Evolutionary conservation across 148 eudicot species (phyloP), one percentile per base, ranked within the genome.

Genomic region (Limonium bicolor): DNA sequence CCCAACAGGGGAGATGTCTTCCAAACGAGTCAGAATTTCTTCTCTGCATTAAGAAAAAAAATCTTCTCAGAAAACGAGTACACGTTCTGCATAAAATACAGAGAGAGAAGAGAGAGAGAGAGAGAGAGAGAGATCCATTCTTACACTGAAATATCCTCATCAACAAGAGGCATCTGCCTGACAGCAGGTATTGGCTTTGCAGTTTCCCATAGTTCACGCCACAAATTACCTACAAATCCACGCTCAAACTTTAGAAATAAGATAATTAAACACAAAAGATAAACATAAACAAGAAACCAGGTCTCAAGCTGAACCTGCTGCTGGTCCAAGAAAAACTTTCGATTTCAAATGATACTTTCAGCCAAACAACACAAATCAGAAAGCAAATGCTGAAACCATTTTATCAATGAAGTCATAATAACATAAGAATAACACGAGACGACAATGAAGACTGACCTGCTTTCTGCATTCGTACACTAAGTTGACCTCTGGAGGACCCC

Each of bases 181-280:
- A 90, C 77, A 46, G 99, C 82, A 62, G 99, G 93, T 41, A 90
- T 61, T 48, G 95, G 82, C 66, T 85, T 90, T 25, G 99, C 74
- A 33, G 95, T 76, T 61, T 76, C 93, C 99, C 99, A 90, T 34
- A 90, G 78, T 69, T 90, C 95, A 43, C 64, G 84, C 99, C 99
- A 90, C 72, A 90, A 71, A 71, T 90, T 90, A 50, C 99, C 99
- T 90, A 63, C 16, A 35, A n/a, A 61, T 33, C 48, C n/a, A 61
- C 6, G 30, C 2, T 22, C 24, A 43, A 24, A 24, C n/a, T n/a
- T n/a, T n/a, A n/a, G n/a, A n/a, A n/a, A n/a, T n/a, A n/a, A n/a
- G n/a, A n/a, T n/a, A n/a, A n/a, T n/a, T n/a, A n/a, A n/a, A n/a
- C n/a, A n/a, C n/a, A n/a, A n/a, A n/a, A n/a, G n/a, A n/a, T n/a